phyloP scores from a whole-genome alignment of 192 early-diverging fungal species.

The Dissophora ornata region DNA sequence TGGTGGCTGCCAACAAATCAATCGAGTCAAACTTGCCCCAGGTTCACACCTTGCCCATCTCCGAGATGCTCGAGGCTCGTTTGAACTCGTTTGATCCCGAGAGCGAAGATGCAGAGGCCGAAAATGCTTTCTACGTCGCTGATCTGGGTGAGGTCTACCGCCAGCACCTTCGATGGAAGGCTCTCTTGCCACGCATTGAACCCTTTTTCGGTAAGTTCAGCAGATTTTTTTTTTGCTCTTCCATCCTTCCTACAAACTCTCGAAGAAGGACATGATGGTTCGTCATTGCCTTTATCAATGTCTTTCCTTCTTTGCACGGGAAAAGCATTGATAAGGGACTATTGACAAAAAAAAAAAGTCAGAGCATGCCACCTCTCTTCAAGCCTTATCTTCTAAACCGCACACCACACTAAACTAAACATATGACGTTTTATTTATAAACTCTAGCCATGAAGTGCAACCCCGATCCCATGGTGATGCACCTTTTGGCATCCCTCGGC shows the following conservation, averaged over 20 bases:
- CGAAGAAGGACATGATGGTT: too few species aligned
- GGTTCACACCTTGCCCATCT: constrained; percentile 15
- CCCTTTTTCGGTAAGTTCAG: constrained; percentile 93
- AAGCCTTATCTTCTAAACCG: too few species aligned
- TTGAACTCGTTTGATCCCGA: constrained; percentile 26
- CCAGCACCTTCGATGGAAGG: constrained; percentile 87
- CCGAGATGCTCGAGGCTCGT: constrained; percentile 31
- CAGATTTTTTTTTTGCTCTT: constrained; percentile 27
- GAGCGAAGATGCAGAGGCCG: constrained; percentile 65
- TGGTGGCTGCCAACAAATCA: neutral
- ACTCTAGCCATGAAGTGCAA: constrained; percentile 94
- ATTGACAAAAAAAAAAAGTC: too few species aligned
- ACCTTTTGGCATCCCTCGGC: constrained; percentile 82
- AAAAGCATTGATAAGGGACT: too few species aligned
- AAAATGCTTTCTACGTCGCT: constrained; percentile 94
- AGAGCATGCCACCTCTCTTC: too few species aligned
- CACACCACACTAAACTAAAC: too few species aligned
- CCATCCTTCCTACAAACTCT: constrained; percentile 6
- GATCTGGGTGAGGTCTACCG: constrained; percentile 92
- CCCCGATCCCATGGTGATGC: constrained; percentile 88
- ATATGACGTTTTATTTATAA: neutral
- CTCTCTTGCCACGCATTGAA: constrained; percentile 88
- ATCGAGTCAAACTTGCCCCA: neutral
- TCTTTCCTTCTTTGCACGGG: too few species aligned
- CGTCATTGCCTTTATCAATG: too few species aligned